Percentiles rank a stretch among this genome's conserved stretches.
Evolutionary conservation across 1,284 basidiomycete genomes (phyloP).

Genomic region (Malassezia yamatoensis): DNA sequence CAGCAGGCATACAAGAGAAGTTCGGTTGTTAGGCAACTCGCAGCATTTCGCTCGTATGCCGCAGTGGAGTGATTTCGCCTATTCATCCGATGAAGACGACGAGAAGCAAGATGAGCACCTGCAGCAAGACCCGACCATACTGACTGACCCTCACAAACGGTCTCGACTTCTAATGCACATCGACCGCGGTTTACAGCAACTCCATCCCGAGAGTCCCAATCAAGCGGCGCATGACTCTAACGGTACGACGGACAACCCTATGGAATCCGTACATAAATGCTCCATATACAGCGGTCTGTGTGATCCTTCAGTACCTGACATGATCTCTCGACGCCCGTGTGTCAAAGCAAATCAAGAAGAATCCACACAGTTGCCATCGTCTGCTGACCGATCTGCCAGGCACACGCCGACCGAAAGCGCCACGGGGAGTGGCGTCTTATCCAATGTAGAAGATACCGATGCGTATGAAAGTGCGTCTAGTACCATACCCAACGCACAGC

Average conservation of each 20-base stretch:
- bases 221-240: background rate
- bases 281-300: background rate
- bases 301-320: background rate
- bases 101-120: background rate
- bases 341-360: background rate
- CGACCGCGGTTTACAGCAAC: slow-evolving; percentile 34
- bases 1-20: slow-evolving; percentile 36
- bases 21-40: slow-evolving; percentile 27
- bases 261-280: background rate
- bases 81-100: slow-evolving; percentile 26
- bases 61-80: slow-evolving; percentile 41
- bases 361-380: background rate
- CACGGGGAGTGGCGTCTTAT: background rate
- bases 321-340: background rate
- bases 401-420: background rate
- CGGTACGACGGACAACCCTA: background rate
- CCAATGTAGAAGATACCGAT: background rate
- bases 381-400: background rate
- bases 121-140: background rate
- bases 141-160: slow-evolving; percentile 5
- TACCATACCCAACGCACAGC: background rate
- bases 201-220: slow-evolving; percentile 6
- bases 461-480: background rate
- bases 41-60: slow-evolving; percentile 37
- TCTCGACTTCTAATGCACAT: slow-evolving; percentile 36